phyloP scores from a whole-genome alignment of 2,329 filamentous ascomycete species.

The Exophiala bonariae region DNA sequence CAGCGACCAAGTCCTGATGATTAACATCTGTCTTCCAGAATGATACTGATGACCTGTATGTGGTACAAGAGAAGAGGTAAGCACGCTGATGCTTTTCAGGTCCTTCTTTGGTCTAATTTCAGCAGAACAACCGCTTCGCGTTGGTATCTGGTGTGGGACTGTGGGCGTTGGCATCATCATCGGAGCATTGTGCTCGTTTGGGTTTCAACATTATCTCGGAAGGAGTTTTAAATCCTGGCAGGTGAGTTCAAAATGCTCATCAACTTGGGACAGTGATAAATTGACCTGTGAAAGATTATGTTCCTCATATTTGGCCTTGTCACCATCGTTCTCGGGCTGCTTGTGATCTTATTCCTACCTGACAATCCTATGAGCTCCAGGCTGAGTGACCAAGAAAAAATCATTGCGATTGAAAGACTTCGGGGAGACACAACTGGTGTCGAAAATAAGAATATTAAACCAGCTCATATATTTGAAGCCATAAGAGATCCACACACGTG shows the following conservation, averaged over 20 bases:
- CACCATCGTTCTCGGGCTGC: slow-evolving; percentile 44
- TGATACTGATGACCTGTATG: neutral
- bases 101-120: no score
- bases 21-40: neutral
- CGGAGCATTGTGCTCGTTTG: no score
- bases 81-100: no score
- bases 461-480: slow-evolving; percentile 46
- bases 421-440: slow-evolving; percentile 42
- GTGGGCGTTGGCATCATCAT: no score
- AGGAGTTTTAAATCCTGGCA: no score
- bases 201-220: no score
- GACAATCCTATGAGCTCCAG: slow-evolving; percentile 50
- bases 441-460: slow-evolving; percentile 53
- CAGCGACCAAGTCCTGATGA: no score
- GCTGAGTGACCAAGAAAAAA: slow-evolving; percentile 19
- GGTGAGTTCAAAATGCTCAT: no score
- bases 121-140: no score
- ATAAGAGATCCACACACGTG: slow-evolving; percentile 46
- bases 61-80: no score
- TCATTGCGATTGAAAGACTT: slow-evolving; percentile 10
- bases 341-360: slow-evolving; percentile 47
- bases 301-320: slow-evolving; percentile 50
- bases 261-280: no score
- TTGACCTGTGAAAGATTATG: slow-evolving; percentile 49
- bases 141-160: no score